Percentiles rank a stretch among this genome's conserved stretches.
These are phyloP conservation scores for Xylaria sp. DNA, from an alignment of 495 filamentous ascomycete genomes.

Conservation along the genomic window DNA sequence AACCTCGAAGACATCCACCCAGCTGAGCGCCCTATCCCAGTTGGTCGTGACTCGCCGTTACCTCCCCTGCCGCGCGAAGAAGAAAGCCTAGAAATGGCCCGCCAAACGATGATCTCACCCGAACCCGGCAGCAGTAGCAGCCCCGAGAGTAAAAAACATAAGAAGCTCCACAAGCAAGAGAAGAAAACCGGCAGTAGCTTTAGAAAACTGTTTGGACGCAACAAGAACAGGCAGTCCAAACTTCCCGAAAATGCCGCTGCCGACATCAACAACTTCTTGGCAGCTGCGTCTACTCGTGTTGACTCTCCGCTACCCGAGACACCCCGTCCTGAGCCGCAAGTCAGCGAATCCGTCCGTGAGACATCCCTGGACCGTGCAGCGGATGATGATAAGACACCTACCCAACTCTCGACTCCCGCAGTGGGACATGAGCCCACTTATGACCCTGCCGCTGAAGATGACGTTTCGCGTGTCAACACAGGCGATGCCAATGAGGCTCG, in stretches of 20 bases:
- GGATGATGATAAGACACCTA: conserved; percentile 43
- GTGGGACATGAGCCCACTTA: conserved; percentile 47
- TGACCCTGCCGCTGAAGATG: conserved; percentile 61
- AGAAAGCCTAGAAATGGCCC: conserved; percentile 47
- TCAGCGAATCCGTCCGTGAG: conserved; percentile 39
- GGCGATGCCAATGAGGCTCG: conserved; percentile 70
- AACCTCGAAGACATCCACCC: conserved; percentile 45
- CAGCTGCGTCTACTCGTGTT: conserved; percentile 30
- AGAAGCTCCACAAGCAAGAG: conserved; percentile 65
- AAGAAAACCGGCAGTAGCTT: conserved; percentile 57
- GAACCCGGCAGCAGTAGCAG: conserved; percentile 48
- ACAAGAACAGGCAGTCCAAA: conserved; percentile 60
- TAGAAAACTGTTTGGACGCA: conserved; percentile 69
- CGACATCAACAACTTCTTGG: conserved; percentile 47
- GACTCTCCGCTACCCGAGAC: conserved; percentile 34
- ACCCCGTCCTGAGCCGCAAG: conserved; percentile 34
- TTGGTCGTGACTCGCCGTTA: conserved; percentile 45
- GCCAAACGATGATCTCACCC: conserved; percentile 51
- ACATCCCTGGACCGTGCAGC: conserved; percentile 36
- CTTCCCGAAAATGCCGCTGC: conserved; percentile 55
- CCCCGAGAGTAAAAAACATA: conserved; percentile 55
- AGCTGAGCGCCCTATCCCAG: conserved; percentile 41
- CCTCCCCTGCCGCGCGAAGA: conserved; percentile 50
- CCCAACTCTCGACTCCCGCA: conserved; percentile 32
- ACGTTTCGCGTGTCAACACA: conserved; percentile 66